Base-by-base conservation (phyloP, 495 filamentous ascomycete species). In the Umbilicaria muhlenbergii region DNA sequence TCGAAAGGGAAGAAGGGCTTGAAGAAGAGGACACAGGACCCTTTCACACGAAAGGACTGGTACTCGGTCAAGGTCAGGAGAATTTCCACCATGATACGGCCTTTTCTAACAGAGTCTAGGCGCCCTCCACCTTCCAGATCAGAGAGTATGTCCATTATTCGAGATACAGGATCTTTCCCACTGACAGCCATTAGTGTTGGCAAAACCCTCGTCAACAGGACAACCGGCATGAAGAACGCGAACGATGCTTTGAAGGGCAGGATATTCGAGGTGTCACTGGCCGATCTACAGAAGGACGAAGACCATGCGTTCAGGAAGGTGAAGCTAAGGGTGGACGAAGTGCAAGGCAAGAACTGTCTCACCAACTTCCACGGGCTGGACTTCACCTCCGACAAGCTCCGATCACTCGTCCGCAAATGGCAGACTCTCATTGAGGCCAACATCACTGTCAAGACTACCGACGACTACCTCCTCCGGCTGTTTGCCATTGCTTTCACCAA, bases 1-100 rank as follows among this genome's bases (percentile, higher is more conserved):
- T 96, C 91, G 41, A 98, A 98, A 76, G 92, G 91, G 74, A 98
- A 98, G 85, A 98, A 98, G 80, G 91, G 91, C 65, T 78, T 98
- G 59, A 98, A 98, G 85, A 98, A 98, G 91, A 88, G 84, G 70
- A 80, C 83, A 45, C 79, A 86, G 62, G 91, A 98, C 65, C 92
- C 91, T 55, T 98, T 98, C 73, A 72, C 87, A 59, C 80, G 88
- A 59, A 98, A 98, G 76, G 89, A 96, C 67, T 95, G 93, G 83
- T 98, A 86, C 73, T 83, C 81, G 51, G 78, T 98, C 66, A 96
- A 95, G 84, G 85, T 87, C 63, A 58, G 70, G 53, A 46, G 16
- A 24, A 21, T 13, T 24, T 32, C n/a, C 8, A 3, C 14, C 5
- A 38, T 24, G 34, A 14, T 7, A 35, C 18, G 2, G 24, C 33